Base-by-base conservation (phyloP, 768 basidiomycete species). In the Tricholoma saponaceum region DNA sequence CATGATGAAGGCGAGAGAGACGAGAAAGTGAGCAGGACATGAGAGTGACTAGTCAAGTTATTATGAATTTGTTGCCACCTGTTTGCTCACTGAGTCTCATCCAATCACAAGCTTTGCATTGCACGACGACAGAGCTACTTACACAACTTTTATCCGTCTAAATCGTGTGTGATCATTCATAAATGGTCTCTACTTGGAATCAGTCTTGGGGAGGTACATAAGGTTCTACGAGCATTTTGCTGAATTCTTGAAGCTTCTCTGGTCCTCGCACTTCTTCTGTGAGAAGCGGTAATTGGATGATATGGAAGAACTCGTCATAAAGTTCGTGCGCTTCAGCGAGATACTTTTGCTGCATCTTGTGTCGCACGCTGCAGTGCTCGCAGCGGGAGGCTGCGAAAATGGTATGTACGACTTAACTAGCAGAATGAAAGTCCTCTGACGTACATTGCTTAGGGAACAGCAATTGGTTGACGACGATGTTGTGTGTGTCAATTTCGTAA, bases 261-360 rank as follows among this genome's bases (percentile, higher is more conserved):
- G 93, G 92, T 4, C 97, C 97, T 65, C 97, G 83, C 4, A 98
- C 96, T 74, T 98, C 97, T 70, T 98, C 95, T 4, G 95, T 97
- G 54, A 98, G 83, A 33, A 99, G 75, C 2, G 97, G 97, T 50
- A 99, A 82, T 69, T 89, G 85, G 14, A 98, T 75, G 64, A 99
- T 97, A 72, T 99, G 95, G 86, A 98, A 99, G 71, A 96, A 97
- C 65, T 97, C 94, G 72, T 93, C 92, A 69, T 97, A 97, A 51
- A 98, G 86, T 69, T 98, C 96, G 73, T 97, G 92, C 14, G 96
- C 95, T 74, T 98, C 97, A 50, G 80, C 82, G 20, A 99, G 84
- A 72, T 99, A 99, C 72, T 97, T 98, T 74, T 97, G 95, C 74
- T 98, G 95, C 96, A 98, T 98, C 76, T 88, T 90, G 72, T 92